These are phyloP conservation scores for Phytophthora macrochlamydospora DNA, from an alignment of 352 stramenopile species.

Conservation along the genomic window DNA sequence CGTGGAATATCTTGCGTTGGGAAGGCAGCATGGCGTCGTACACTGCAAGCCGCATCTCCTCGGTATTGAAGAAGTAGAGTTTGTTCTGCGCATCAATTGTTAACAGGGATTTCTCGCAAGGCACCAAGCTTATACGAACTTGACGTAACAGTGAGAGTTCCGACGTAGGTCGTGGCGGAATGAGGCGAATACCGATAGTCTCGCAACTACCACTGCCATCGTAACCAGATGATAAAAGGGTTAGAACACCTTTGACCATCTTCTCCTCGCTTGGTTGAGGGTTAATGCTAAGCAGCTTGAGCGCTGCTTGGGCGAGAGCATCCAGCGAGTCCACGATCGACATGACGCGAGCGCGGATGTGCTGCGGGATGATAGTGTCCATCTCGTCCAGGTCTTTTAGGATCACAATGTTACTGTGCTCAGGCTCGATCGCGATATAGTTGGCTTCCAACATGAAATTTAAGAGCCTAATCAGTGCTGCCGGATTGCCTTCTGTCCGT, in stretches of 20 bases:
- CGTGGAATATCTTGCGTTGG: slow-evolving; percentile 67
- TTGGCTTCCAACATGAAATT: slow-evolving; percentile 70
- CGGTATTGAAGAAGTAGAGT: slow-evolving; percentile 67
- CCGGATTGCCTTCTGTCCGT: slow-evolving; percentile 69
- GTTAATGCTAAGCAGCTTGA: slow-evolving; percentile 74
- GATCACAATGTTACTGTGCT: slow-evolving; percentile 59
- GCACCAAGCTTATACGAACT: slow-evolving; percentile 60
- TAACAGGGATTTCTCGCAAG: slow-evolving; percentile 64
- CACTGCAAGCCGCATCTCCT: slow-evolving; percentile 58
- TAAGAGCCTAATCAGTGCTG: slow-evolving; percentile 70
- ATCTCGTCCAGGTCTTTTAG: slow-evolving; percentile 76
- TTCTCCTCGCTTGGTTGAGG: slow-evolving; percentile 65
- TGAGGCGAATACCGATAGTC: slow-evolving; percentile 36
- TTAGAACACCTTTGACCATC: slow-evolving; percentile 63
- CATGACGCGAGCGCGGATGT: slow-evolving; percentile 77
- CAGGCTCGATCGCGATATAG: slow-evolving; percentile 61
- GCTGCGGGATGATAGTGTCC: slow-evolving; percentile 74
- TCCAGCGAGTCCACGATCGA: slow-evolving; percentile 64
- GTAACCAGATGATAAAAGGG: slow-evolving; percentile 45
- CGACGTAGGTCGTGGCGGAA: slow-evolving; percentile 43
- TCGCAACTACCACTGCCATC: slow-evolving; percentile 42
- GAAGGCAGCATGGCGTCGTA: slow-evolving; percentile 60
- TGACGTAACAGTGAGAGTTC: slow-evolving; percentile 51
- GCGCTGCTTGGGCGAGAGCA: slow-evolving; percentile 56
- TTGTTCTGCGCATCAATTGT: slow-evolving; percentile 58